Evolutionary conservation across 169 alveolate species (phyloP).

Genomic region (Plasmodium knowlesi): DNA sequence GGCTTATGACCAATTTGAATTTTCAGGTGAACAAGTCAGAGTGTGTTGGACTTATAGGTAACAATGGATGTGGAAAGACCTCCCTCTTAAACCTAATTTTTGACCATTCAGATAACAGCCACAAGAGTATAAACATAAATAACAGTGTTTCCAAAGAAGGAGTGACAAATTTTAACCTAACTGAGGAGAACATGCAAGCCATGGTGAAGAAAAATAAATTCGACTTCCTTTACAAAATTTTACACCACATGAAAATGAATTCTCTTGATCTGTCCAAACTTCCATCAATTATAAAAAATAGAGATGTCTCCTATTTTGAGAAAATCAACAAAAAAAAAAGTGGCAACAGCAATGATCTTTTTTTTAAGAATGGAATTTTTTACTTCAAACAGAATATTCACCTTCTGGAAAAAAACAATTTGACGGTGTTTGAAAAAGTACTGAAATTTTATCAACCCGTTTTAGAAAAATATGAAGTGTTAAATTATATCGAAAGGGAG

Average conservation of each 20-base stretch:
- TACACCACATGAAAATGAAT: conserved; percentile 46
- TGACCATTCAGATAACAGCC: conserved; percentile 30
- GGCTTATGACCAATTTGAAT: conserved; percentile 78
- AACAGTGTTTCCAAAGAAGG: not conserved
- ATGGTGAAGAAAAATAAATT: conserved; percentile 39
- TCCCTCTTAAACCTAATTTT: conserved; percentile 76
- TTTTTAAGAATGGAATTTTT: conserved; percentile 54
- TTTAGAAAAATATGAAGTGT: conserved; percentile 29
- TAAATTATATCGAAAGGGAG: conserved; percentile 45
- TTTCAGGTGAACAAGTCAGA: conserved; percentile 79
- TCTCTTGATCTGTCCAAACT: conserved; percentile 12
- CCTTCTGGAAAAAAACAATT: conserved; percentile 26
- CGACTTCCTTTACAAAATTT: conserved; percentile 12
- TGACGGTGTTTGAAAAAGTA: conserved; percentile 68
- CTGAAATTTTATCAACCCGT: conserved; percentile 40
- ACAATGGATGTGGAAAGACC: conserved; percentile 86
- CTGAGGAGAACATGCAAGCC: not conserved
- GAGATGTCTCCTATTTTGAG: not conserved
- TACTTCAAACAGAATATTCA: conserved; percentile 69
- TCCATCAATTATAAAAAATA: conserved; percentile 11
- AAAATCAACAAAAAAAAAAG: not conserved
- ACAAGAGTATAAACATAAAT: conserved; percentile 5
- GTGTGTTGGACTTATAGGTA: conserved; percentile 84
- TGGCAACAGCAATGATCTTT: not conserved
- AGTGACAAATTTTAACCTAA: not conserved